Evolutionary conservation across 345 rosid species (phyloP).

Genomic region (Linum lewisii): DNA sequence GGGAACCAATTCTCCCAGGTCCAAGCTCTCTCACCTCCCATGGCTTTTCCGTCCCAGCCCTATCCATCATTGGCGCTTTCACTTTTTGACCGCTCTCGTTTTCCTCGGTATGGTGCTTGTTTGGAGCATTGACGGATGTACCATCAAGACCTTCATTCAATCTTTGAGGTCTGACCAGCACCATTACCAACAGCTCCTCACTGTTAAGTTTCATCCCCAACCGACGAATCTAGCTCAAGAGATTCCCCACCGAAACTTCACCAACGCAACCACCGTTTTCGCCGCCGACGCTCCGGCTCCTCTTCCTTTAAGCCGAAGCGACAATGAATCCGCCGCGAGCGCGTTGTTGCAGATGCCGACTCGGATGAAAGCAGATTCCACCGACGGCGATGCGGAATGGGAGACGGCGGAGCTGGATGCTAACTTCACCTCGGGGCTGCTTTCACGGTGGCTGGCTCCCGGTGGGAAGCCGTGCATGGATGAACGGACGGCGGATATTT

Average conservation of each 20-base stretch:
- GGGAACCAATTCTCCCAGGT: constrained; percentile 21
- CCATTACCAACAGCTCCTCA: background rate
- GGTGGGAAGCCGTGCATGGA: constrained; percentile 64
- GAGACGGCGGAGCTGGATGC: constrained; percentile 37
- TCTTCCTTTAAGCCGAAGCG: background rate
- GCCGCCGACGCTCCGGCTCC: constrained; percentile 1
- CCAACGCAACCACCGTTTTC: constrained; percentile 2
- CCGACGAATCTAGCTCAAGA: constrained; percentile 12
- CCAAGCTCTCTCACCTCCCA: constrained; percentile 9
- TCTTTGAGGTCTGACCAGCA: constrained; percentile 49
- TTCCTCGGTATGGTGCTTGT: constrained; percentile 47
- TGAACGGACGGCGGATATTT: constrained; percentile 42
- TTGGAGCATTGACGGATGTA: constrained; percentile 69
- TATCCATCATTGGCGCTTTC: constrained; percentile 61
- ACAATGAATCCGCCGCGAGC: constrained; percentile 9
- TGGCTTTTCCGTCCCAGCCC: constrained; percentile 30
- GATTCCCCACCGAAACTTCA: constrained; percentile 4
- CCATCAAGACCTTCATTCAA: constrained; percentile 37
- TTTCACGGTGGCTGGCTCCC: constrained; percentile 50
- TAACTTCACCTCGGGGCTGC: constrained; percentile 40
- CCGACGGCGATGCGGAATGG: constrained; percentile 31
- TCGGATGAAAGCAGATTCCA: background rate
- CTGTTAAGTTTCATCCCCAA: background rate
- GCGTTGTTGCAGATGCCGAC: constrained; percentile 6
- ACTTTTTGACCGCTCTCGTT: constrained; percentile 49